Evolutionary conservation across 1,284 basidiomycete species (phyloP).

Genomic region (Irpex sp.): DNA sequence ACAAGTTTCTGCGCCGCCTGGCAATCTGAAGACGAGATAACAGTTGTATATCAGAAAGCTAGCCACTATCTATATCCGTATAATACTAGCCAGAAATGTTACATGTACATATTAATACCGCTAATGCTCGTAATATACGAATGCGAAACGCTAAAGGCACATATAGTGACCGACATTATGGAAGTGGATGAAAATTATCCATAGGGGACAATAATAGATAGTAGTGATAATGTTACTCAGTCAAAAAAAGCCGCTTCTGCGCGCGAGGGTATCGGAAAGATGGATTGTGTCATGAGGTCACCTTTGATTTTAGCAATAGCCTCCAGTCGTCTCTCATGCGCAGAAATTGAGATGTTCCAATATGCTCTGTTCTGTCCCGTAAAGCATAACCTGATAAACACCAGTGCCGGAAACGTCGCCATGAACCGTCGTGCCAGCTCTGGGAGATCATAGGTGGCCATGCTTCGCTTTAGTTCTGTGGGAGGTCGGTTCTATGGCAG

Average conservation of each 20-base stretch:
- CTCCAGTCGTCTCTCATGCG: background rate
- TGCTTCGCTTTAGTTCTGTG: background rate
- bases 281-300: background rate
- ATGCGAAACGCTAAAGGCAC: too few species aligned
- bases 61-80: too few species aligned
- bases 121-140: too few species aligned
- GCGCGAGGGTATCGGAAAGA: background rate
- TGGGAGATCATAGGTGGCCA: background rate
- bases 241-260: background rate
- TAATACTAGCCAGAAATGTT: too few species aligned
- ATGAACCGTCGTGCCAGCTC: background rate
- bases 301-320: background rate
- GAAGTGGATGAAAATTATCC: too few species aligned
- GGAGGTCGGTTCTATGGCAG: background rate
- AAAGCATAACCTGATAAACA: background rate
- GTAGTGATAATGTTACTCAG: background rate
- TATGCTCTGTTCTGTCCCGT: background rate
- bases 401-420: background rate
- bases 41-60: too few species aligned
- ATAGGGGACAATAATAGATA: background rate
- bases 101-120: too few species aligned
- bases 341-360: background rate
- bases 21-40: too few species aligned
- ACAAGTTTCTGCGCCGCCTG: too few species aligned
- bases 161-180: too few species aligned